A percentile compares a stretch with the other conserved stretches of the same genome.
These are phyloP conservation scores for Paracorniculantispora psalliotae DNA, from an alignment of 2,329 filamentous ascomycete genomes.

Conservation along the genomic window DNA sequence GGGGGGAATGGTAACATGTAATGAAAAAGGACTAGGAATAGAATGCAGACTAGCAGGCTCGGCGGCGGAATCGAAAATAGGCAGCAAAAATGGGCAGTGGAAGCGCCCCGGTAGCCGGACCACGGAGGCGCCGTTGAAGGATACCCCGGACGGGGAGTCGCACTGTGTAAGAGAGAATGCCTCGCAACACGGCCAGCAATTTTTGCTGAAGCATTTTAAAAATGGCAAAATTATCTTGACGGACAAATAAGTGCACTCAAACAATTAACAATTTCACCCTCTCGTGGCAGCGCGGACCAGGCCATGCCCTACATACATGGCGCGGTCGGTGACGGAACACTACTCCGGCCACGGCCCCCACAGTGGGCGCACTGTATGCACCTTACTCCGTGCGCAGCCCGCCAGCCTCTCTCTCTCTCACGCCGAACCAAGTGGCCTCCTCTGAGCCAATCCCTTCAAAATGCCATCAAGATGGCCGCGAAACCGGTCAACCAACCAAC, in stretches of 20 bases:
- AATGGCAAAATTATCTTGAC: background rate
- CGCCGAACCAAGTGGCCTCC: too few relatives aligned
- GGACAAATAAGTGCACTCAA: background rate
- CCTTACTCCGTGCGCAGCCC: slow-evolving; percentile 10
- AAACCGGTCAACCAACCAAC: slow-evolving; percentile 1
- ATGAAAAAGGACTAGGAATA: background rate
- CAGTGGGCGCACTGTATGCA: background rate
- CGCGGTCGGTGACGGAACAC: background rate
- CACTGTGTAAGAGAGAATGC: background rate
- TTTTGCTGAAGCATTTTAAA: background rate
- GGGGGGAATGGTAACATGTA: background rate
- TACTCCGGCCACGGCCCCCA: slow-evolving; percentile 8
- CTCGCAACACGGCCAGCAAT: background rate
- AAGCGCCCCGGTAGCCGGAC: slow-evolving; percentile 9
- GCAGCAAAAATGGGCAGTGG: background rate
- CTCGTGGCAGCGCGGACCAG: too few relatives aligned
- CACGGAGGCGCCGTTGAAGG: slow-evolving; percentile 1
- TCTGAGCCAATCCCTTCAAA: background rate
- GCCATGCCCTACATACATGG: background rate
- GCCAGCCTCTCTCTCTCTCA: background rate
- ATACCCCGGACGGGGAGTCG: background rate
- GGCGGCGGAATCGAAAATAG: background rate
- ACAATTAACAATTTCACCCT: too few relatives aligned
- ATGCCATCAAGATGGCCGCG: background rate
- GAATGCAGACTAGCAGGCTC: background rate